phyloP scores from a whole-genome alignment of 2,329 filamentous ascomycete species.

The Apiospora sp. region DNA sequence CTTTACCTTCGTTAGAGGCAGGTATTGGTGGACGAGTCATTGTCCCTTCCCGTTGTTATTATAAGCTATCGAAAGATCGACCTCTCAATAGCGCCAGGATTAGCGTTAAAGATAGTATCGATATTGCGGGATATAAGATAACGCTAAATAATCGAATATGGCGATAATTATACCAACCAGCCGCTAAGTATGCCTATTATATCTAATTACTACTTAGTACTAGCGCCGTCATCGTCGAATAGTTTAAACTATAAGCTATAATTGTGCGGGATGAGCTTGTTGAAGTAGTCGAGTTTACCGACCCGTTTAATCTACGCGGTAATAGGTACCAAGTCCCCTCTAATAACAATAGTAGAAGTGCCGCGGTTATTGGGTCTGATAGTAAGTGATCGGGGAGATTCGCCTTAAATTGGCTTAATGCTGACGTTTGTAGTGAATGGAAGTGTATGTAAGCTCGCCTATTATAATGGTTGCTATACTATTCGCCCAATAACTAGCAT shows the following conservation, averaged over 20 bases:
- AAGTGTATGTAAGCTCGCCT: too few relatives aligned
- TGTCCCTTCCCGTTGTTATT: too few relatives aligned
- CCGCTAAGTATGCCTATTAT: slow-evolving; percentile 23
- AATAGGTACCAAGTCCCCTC: slow-evolving; percentile 31
- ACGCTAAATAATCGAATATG: slow-evolving; percentile 30
- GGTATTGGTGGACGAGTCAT: too few relatives aligned
- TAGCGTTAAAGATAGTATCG: slow-evolving; percentile 32
- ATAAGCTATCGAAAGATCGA: too few relatives aligned
- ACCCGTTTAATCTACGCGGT: slow-evolving; percentile 31
- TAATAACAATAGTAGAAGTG: slow-evolving; percentile 30
- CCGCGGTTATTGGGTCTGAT: slow-evolving; percentile 16
- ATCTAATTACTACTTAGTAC: slow-evolving; percentile 26
- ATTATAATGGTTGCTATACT: too few relatives aligned
- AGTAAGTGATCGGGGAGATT: too few relatives aligned
- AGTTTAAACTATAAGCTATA: slow-evolving; percentile 30
- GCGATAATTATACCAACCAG: slow-evolving; percentile 24
- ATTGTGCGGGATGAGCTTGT: slow-evolving; percentile 30
- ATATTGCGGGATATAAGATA: slow-evolving; percentile 31
- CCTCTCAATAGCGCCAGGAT: slow-evolving; percentile 26
- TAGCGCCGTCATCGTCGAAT: slow-evolving; percentile 31
- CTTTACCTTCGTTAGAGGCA: too few relatives aligned
- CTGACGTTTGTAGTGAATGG: too few relatives aligned
- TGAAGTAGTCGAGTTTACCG: slow-evolving; percentile 30
- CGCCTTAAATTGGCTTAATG: too few relatives aligned
- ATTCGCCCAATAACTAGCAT: too few relatives aligned